Conservation (phyloP, 495 filamentous ascomycete species). For the Aspergillus panamensis region DNA sequence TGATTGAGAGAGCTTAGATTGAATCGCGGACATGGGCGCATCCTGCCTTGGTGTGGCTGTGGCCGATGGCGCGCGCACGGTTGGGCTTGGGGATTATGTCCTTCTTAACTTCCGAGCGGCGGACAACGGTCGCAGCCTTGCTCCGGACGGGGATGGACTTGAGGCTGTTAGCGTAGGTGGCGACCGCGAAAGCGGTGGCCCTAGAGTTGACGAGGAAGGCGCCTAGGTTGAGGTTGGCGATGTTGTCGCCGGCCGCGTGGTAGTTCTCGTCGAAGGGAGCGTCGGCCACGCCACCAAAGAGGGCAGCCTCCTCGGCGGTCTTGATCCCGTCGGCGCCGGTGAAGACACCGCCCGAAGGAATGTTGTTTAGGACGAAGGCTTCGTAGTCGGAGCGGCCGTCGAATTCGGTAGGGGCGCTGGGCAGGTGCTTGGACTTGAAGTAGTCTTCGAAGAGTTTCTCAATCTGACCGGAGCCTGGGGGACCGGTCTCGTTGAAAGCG, state of each 20-base stretch:
- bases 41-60: not conserved
- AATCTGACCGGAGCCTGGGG: slow-evolving; percentile 59
- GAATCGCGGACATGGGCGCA: not conserved
- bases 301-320: slow-evolving; percentile 52
- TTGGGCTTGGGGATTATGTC: not conserved
- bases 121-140: slow-evolving; percentile 1
- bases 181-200: slow-evolving; percentile 61
- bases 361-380: slow-evolving; percentile 60
- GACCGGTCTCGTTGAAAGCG: slow-evolving; percentile 58
- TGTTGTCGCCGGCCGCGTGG: slow-evolving; percentile 54
- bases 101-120: not conserved
- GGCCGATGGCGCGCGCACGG: slow-evolving; percentile 12
- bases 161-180: slow-evolving; percentile 57
- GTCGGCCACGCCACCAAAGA: slow-evolving; percentile 61
- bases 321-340: slow-evolving; percentile 67
- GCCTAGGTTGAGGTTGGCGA: slow-evolving; percentile 55
- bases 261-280: slow-evolving; percentile 61
- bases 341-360: slow-evolving; percentile 63
- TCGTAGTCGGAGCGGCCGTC: slow-evolving; percentile 66
- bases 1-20: too few species aligned
- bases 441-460: slow-evolving; percentile 62
- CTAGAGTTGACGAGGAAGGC: slow-evolving; percentile 59
- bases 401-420: slow-evolving; percentile 52
- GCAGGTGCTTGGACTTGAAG: slow-evolving; percentile 43
- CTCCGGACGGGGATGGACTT: slow-evolving; percentile 34